These are phyloP conservation scores for Pseudohalonectria lignicola DNA, from an alignment of 2,329 filamentous ascomycete genomes.

Conservation along the genomic window DNA sequence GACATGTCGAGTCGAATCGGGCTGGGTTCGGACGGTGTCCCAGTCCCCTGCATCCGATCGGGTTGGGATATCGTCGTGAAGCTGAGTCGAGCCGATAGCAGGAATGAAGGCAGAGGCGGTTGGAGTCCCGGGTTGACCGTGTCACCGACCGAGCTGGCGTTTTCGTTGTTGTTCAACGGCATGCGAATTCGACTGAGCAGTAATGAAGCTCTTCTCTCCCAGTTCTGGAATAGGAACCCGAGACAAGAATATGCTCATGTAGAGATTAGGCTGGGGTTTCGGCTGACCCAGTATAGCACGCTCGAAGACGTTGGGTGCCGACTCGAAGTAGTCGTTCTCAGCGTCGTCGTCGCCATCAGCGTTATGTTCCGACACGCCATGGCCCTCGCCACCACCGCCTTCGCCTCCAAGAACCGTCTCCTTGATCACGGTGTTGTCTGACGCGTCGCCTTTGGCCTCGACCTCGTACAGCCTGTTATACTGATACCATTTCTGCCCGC, in stretches of 20 bases:
- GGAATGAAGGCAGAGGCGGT: too few relatives aligned
- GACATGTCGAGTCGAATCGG: too few relatives aligned
- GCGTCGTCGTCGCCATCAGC: slow-evolving; percentile 17
- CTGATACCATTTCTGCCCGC: slow-evolving; percentile 38
- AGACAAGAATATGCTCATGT: slow-evolving; percentile 52
- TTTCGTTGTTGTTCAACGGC: slow-evolving; percentile 12
- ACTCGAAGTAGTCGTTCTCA: slow-evolving; percentile 41
- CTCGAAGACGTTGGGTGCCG: slow-evolving; percentile 45
- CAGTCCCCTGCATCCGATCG: too few relatives aligned
- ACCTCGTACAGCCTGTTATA: slow-evolving; percentile 46
- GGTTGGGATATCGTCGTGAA: too few relatives aligned
- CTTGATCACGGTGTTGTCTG: slow-evolving; percentile 20
- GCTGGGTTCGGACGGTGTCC: too few relatives aligned
- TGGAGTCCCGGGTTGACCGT: too few relatives aligned
- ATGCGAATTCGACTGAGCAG: slow-evolving; percentile 31
- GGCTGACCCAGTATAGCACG: slow-evolving; percentile 32
- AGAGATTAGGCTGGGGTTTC: slow-evolving; percentile 31
- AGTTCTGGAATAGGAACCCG: slow-evolving; percentile 42
- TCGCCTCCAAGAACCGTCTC: slow-evolving; percentile 26
- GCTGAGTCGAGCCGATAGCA: too few relatives aligned
- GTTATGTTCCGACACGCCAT: slow-evolving; percentile 9
- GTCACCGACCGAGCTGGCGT: background rate
- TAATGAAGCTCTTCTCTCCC: slow-evolving; percentile 32
- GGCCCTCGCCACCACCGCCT: slow-evolving; percentile 11
- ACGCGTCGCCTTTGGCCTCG: slow-evolving; percentile 17